Base-by-base conservation (phyloP, 2,329 filamentous ascomycete genomes). In the Xylaria sp. region DNA sequence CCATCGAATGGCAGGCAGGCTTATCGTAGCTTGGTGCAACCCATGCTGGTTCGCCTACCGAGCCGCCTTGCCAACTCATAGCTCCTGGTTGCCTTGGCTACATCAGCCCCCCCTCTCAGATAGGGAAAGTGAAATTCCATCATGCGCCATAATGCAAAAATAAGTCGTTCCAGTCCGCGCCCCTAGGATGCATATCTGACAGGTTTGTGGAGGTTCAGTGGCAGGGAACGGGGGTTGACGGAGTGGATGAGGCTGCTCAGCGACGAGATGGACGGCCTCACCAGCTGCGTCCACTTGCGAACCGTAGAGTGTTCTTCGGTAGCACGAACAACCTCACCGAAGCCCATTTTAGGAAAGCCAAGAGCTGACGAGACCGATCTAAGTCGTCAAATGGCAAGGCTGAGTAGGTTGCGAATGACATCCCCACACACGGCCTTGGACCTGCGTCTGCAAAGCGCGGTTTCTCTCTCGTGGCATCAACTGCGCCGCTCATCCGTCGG, bases 31-130 rank as follows among this genome's bases (percentile, higher is more conserved):
- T 24, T 29, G 21, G 41, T 44, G 17, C 21, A 26, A 44, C 41
- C 21, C 41, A 17, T 29, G 44, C 52, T 26, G 50, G 59, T 55
- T 43, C 57, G 59, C 59, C 57, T 43, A 54, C 46, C n/a, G 54
- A 54, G 44, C 19, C 57, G 59, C 59, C 59, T 62, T 60, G 57
- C 57, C 59, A 61, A 34, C 59, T 43, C 54, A 60, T 43, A 48
- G 38, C 45, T 42, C 37, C 39, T 52, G 54, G 50, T 62, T 52
- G 57, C 52, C 52, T 54, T 54, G 26, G 46, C 48, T 54, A 54
- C 54, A 54, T 56, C 34, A 50, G 37, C 45, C 52, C 49, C 49
- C 44, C 59, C 56, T 38, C 21, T 44, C 39, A 46, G 39, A 44
- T 26, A 39, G 42, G 46, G 46, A 17, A 48, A 39, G 19, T 7